phyloP scores from a whole-genome alignment of 1,284 basidiomycete genomes.

The Austropuccinia psidii region DNA sequence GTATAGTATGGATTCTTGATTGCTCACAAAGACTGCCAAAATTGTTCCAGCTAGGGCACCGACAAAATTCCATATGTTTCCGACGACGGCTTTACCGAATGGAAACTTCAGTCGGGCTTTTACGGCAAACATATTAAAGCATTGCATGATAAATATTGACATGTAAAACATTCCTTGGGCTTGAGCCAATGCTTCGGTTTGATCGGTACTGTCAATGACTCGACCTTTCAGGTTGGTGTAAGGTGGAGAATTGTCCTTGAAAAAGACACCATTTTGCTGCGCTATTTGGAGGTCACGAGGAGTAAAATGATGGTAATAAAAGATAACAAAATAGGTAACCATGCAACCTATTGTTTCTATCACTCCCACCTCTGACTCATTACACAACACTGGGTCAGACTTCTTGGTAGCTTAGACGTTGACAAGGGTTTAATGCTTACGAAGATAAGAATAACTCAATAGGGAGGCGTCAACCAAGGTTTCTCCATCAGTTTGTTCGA shows the following conservation, averaged over 20 bases:
- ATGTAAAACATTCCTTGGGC: conserved; percentile 62
- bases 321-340: conserved; percentile 60
- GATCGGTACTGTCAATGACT: conserved; percentile 51
- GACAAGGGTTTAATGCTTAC: conserved; percentile 56
- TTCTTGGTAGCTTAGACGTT: conserved; percentile 41
- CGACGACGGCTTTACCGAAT: conserved; percentile 56
- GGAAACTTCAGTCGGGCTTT: conserved; percentile 60
- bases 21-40: conserved; percentile 59
- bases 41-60: conserved; percentile 60
- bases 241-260: conserved; percentile 53
- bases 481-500: conserved; percentile 57
- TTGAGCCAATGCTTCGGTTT: conserved; percentile 57
- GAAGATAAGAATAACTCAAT: conserved; percentile 62
- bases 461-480: conserved; percentile 58
- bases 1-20: background rate
- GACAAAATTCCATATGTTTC: conserved; percentile 60
- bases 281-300: conserved; percentile 55
- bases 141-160: conserved; percentile 61
- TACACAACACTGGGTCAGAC: background rate
- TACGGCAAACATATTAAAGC: conserved; percentile 64
- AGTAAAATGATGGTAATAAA: conserved; percentile 58
- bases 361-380: conserved; percentile 47
- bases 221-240: conserved; percentile 57
- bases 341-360: conserved; percentile 43
- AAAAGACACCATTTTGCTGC: conserved; percentile 54